These are phyloP conservation scores for Erythrobasidium hasegawianum DNA, from an alignment of 1,284 basidiomycete species.

Conservation along the genomic window DNA sequence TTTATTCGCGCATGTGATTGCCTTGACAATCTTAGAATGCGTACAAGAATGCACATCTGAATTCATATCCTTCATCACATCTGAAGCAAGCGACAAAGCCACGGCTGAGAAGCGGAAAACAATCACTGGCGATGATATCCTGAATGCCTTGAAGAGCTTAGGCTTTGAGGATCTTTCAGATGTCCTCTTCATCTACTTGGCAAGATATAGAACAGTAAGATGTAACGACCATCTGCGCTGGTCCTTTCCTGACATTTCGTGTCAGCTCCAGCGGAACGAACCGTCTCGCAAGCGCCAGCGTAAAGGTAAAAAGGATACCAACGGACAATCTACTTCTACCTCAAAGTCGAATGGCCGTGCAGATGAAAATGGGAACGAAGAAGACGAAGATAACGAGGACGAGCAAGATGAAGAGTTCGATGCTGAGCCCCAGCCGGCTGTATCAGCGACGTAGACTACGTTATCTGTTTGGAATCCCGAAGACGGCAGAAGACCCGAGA, in stretches of 20 bases:
- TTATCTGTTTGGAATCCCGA: too few relatives aligned
- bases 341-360: neutral
- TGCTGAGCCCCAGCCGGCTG: neutral
- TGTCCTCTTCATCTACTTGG: constrained; percentile 79
- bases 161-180: constrained; percentile 95
- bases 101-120: constrained; percentile 60
- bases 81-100: constrained; percentile 50
- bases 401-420: constrained; percentile 3
- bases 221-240: neutral
- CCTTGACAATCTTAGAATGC: constrained; percentile 45
- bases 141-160: constrained; percentile 79
- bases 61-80: constrained; percentile 51
- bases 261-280: constrained; percentile 32
- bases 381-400: constrained; percentile 9
- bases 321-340: neutral
- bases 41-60: constrained; percentile 51
- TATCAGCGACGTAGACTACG: too few relatives aligned
- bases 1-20: too few relatives aligned
- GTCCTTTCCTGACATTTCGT: too few relatives aligned
- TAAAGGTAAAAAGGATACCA: constrained; percentile 9
- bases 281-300: constrained; percentile 28
- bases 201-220: constrained; percentile 65
- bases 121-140: constrained; percentile 74
- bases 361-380: constrained; percentile 8
- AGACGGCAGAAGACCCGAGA: too few relatives aligned